Evolutionary conservation across 441 rosid species (phyloP), one percentile per base, ranked within the genome.

Genomic region (Eutrema salsugineum): DNA sequence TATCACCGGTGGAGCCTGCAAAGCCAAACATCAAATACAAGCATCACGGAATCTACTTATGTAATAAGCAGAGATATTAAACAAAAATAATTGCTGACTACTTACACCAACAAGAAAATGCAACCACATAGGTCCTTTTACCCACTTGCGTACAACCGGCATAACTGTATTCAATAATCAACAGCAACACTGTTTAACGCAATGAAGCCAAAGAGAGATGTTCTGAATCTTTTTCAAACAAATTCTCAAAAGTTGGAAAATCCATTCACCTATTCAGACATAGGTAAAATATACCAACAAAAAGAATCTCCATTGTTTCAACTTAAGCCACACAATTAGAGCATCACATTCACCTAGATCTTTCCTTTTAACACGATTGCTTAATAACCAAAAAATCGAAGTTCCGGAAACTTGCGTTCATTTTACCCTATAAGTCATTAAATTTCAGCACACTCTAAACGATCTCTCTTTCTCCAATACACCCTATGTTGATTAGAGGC

Each of bases 21-120:
- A 30, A 58, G 5, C 22, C 47, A 36, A 47, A 42, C 48, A 35
- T 20, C 32, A 62, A 32, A 28, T 28, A 33, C 56, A 33, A 20
- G 24, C 44, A 48, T 12, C 56, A 32, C 30, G 1, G 1, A n/a
- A 42, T 30, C 39, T 27, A 43, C 15, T 42, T 15, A 7, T 30
- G 49, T 14, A 39, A 17, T 8, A 15, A 38, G 16, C 22, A 46
- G 27, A 32, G 15, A 33, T 12, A 30, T 51, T 51, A 35, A 36
- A 36, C 42, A 38, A 38, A 36, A 11, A 11, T 12, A 11, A 38
- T 49, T 36, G 36, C 10, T 36, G 65, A 68, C 60, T 67, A 78
- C 97, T 84, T 90, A 86, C 94, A 65, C 93, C 97, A 82, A 90
- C 38, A n/a, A 91, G 81, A 79, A 91, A 91, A 83, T 91, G 97